Base-by-base conservation (phyloP, 192 early-diverging fungal genomes). In the Backusella psychrophila region DNA sequence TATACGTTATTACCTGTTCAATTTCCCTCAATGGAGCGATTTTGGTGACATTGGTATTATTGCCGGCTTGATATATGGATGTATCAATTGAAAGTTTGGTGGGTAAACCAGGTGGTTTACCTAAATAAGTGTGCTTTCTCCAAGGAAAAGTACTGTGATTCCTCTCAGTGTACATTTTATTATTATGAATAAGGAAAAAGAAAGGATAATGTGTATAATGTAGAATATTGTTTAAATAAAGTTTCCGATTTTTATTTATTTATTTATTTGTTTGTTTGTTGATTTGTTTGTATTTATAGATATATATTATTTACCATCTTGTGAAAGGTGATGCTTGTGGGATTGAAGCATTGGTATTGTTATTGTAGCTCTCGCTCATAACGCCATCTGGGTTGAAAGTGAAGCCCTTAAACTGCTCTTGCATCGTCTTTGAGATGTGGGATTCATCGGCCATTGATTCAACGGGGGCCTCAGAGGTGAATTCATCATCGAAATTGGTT, bases 401-500 rank as follows among this genome's bases (percentile, higher is more conserved):
- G 77, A 98, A 98, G 12, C 97, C 97, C 52, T 86, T 90, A 85
- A 98, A 98, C 88, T 98, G 97, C 67, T 93, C 84, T 82, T 98
- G 97, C 67, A 97, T 89, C 14, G 92, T 93, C 81, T 95, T 92
- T 15, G 94, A 94, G 56, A 98, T 86, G 72, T 93, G 93, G 4
- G 90, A 89, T 69, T 89, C 89, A 19, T 96, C 89, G 2, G 91
- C 89, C 44, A 95, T 87, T 33, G 95, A 97, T 82, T 98, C 97
- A 76, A 90, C 85, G 6, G 97, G 94, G 8, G 88, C 85, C 76
- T 98, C 96, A 17, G 93, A 91, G 1, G 97, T 98, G 80, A 98
- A 98, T 84, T 97, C 96, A 69, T 95, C 93, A 78, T 98, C 97
- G 90, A 98, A 98, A 83, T 98, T 98, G 82, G 95, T 96, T 7